Base-by-base conservation (phyloP, 2,329 filamentous ascomycete genomes). In the Clarireedia sp. region DNA sequence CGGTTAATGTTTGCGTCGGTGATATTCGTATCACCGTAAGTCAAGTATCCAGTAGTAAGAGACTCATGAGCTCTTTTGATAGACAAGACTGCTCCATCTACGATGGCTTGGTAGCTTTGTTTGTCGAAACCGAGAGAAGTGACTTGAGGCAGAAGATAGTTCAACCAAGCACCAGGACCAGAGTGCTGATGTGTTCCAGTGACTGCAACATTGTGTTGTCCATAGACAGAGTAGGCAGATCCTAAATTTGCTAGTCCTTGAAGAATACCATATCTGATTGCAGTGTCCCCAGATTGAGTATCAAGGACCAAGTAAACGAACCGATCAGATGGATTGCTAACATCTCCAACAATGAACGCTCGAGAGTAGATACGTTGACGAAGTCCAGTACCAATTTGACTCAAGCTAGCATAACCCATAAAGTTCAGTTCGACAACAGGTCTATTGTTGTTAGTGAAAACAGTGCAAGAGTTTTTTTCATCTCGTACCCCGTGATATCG, bases 181-280 rank as follows among this genome's bases (percentile, higher is more conserved):
- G 90, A 85, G 71, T 96, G 92, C 24, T 87, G 90, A 70, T 97
- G 92, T 0, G 92, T 96, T 54, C 90, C 92, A 0, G 89, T 95
- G 19, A 97, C 79, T 29, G 92, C 92, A 26, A 96, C 73, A 65
- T 96, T 96, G 66, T 86, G 79, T 65, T 87, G 80, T 37, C 78
- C 81, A 70, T 96, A 97, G 46, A 85, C 73, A 1, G 80, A 75
- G 68, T 94, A 96, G 2, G 85, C 83, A 14, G 75, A 69, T 0
- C 91, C 92, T 5, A 95, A 73, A 0, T 73, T 75, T 36, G 77
- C 74, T 7, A 96, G 75, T 1, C 82, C 87, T 57, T 91, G 78
- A n/a, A 96, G 72, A 38, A 96, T 89, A 23, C 91, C 91, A 70
- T 90, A 82, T 10, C 91, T 82, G 40, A 96, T 78, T 1, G 90